Percentiles rank a stretch among this genome's conserved stretches.
phyloP scores from a whole-genome alignment of 2,329 filamentous ascomycete genomes.

The Diaporthe citri region DNA sequence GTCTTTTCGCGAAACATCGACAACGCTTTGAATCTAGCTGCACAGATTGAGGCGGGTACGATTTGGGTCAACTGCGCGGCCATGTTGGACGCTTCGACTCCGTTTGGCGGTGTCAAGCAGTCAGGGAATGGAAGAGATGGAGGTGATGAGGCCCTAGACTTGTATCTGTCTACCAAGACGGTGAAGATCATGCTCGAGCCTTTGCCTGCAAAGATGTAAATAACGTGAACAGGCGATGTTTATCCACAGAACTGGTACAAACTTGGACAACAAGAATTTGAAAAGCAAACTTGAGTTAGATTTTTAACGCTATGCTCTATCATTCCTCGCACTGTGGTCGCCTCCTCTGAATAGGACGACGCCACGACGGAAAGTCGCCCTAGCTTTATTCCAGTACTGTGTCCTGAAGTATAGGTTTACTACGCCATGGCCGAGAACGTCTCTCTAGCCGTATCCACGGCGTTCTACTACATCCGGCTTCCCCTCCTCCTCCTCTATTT shows the following conservation, averaged over 20 bases:
- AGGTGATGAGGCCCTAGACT: not conserved
- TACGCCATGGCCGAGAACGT: no score
- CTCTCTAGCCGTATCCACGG: no score
- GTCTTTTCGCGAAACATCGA: not conserved
- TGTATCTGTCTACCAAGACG: not conserved
- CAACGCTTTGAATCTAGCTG: not conserved
- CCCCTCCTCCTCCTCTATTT: no score
- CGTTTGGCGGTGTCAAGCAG: not conserved
- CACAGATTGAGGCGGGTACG: not conserved
- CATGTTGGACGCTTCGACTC: not conserved
- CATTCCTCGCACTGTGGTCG: no score
- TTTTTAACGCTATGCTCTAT: no score
- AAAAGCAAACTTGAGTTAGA: no score
- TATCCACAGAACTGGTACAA: not conserved
- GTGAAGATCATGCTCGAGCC: not conserved
- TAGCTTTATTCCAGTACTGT: no score
- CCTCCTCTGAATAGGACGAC: no score
- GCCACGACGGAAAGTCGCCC: no score
- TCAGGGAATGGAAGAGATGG: slow-evolving; percentile 13
- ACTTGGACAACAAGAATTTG: not conserved
- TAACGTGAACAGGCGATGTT: not conserved
- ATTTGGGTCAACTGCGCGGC: not conserved
- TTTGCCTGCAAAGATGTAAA: not conserved
- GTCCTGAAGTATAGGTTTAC: no score
- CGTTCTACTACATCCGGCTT: no score